Evolutionary conservation across 768 basidiomycete species (phyloP).

Genomic region (Phanerochaete sordida): DNA sequence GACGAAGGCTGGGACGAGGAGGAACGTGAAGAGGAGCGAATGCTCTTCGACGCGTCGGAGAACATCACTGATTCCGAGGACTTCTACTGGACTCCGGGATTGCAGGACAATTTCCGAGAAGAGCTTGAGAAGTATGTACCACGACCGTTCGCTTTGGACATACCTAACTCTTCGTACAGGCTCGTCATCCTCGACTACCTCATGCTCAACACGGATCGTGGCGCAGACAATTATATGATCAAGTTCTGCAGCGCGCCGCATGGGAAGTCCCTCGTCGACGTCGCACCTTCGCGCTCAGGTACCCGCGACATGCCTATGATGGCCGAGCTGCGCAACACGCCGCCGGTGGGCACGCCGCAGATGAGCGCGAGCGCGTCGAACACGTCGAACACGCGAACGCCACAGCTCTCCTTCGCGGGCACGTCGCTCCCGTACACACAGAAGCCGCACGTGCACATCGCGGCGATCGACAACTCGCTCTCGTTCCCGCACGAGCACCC

Average conservation of each 20-base stretch:
- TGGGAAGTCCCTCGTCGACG: conserved; percentile 73
- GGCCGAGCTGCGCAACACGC: conserved; percentile 54
- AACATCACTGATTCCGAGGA: conserved; percentile 49
- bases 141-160: not conserved
- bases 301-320: conserved; percentile 68
- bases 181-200: conserved; percentile 88
- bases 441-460: conserved; percentile 83
- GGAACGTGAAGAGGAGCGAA: conserved; percentile 73
- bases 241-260: conserved; percentile 83
- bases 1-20: conserved; percentile 65
- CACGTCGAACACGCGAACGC: conserved; percentile 16
- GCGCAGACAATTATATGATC: conserved; percentile 90
- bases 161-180: conserved; percentile 34
- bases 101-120: conserved; percentile 82
- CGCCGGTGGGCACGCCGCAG: conserved; percentile 9
- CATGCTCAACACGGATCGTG: conserved; percentile 90
- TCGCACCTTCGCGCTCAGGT: conserved; percentile 69
- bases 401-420: conserved; percentile 13
- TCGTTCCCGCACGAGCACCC: conserved; percentile 93
- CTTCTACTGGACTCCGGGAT: conserved; percentile 78
- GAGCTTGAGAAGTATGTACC: conserved; percentile 78
- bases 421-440: conserved; percentile 42
- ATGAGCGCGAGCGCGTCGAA: not conserved
- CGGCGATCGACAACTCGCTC: conserved; percentile 91
- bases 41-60: conserved; percentile 64